A percentile compares a stretch with the other conserved stretches of the same genome.
Evolutionary conservation across 768 basidiomycete species (phyloP).

Genomic region (Phanerochaete carnosa): DNA sequence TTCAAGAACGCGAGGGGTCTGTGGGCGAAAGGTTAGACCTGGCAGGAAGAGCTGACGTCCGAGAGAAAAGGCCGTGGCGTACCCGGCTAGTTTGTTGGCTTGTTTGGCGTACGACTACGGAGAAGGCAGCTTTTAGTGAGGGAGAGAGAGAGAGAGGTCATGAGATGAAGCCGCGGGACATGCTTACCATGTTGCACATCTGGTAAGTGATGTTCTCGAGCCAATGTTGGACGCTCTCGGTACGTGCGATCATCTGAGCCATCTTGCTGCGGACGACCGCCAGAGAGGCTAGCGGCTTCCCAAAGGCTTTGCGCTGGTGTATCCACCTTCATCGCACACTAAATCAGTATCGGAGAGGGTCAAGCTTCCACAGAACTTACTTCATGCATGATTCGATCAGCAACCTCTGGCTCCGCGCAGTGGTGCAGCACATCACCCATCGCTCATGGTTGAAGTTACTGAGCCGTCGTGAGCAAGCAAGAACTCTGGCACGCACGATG

Average conservation of each 20-base stretch:
- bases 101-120: slow-evolving; percentile 69
- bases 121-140: background rate
- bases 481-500: background rate
- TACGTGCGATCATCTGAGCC: slow-evolving; percentile 82
- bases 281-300: slow-evolving; percentile 78
- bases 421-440: slow-evolving; percentile 85
- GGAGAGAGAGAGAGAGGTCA: background rate
- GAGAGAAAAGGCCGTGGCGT: background rate
- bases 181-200: slow-evolving; percentile 75
- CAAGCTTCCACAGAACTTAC: slow-evolving; percentile 30
- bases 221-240: slow-evolving; percentile 80
- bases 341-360: background rate
- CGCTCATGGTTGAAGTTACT: slow-evolving; percentile 94
- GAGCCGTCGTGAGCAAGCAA: background rate
- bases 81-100: slow-evolving; percentile 67
- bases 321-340: slow-evolving; percentile 56
- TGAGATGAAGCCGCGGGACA: background rate
- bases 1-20: slow-evolving; percentile 76
- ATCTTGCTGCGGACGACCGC: slow-evolving; percentile 89
- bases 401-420: slow-evolving; percentile 58
- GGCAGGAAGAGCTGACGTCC: background rate
- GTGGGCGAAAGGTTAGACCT: background rate
- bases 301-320: slow-evolving; percentile 88
- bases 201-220: slow-evolving; percentile 85
- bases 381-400: slow-evolving; percentile 83